Evolutionary conservation across 768 basidiomycete species (phyloP).

Genomic region (Tricholoma saponaceum): DNA sequence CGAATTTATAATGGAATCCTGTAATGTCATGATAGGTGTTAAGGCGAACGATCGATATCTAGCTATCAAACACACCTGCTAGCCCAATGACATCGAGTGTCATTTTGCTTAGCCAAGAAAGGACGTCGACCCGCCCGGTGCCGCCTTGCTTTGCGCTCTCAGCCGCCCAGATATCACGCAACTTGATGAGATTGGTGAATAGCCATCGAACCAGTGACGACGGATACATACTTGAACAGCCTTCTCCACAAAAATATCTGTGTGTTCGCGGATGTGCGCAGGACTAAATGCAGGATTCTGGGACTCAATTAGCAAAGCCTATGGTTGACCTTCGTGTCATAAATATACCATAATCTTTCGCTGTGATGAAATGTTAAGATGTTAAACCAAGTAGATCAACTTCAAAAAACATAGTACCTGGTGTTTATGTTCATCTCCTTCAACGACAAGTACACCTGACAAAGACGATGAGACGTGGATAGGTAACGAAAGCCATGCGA

Average conservation of each 20-base stretch:
- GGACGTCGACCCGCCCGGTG: slow-evolving; percentile 46
- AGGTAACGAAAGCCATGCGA: neutral
- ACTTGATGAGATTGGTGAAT: slow-evolving; percentile 19
- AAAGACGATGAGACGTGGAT: neutral
- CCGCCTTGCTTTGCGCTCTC: slow-evolving; percentile 22
- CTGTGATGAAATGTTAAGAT: neutral
- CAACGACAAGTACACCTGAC: slow-evolving; percentile 47
- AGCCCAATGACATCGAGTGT: slow-evolving; percentile 78
- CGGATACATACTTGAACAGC: slow-evolving; percentile 36
- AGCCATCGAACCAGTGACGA: neutral
- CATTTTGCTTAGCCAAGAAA: slow-evolving; percentile 60
- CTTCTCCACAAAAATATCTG: slow-evolving; percentile 53
- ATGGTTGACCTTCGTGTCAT: neutral
- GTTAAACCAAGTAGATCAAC: neutral
- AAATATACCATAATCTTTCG: neutral
- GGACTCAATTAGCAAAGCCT: neutral
- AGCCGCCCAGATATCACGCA: slow-evolving; percentile 42
- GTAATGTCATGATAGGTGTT: slow-evolving; percentile 22
- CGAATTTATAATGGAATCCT: slow-evolving; percentile 27
- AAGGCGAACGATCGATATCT: slow-evolving; percentile 9
- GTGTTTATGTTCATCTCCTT: slow-evolving; percentile 42
- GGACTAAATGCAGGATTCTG: slow-evolving; percentile 69
- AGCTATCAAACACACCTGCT: slow-evolving; percentile 44
- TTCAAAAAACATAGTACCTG: slow-evolving; percentile 29
- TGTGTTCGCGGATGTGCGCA: slow-evolving; percentile 53